Evolutionary conservation across 192 early-diverging fungal species (phyloP).

Genomic region (Spinellus fusiger): DNA sequence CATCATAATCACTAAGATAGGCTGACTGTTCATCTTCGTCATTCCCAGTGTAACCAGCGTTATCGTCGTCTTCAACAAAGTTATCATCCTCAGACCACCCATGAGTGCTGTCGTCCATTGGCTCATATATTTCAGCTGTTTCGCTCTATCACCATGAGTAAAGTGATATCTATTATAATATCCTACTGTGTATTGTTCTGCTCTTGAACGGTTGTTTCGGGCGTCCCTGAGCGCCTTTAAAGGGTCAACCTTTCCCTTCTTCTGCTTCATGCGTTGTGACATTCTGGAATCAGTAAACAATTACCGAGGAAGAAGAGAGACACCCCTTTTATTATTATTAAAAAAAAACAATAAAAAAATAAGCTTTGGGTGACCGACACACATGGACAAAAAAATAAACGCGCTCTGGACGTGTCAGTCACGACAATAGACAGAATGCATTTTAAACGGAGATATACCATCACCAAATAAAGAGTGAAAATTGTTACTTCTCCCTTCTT

Average conservation of each 20-base stretch:
- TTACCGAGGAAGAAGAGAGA: no score
- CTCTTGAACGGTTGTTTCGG: background rate
- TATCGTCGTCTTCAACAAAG: constrained; percentile 66
- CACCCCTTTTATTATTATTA: no score
- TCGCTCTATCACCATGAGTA: constrained; percentile 25
- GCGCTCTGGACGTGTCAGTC: no score
- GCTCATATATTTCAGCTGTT: constrained; percentile 44
- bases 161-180: background rate
- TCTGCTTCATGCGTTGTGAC: background rate
- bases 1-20: constrained; percentile 45
- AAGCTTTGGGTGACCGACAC: no score
- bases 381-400: no score
- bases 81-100: constrained; percentile 37
- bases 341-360: no score
- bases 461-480: no score
- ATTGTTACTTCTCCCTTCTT: no score
- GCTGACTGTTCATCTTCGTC: constrained; percentile 43
- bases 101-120: constrained; percentile 56
- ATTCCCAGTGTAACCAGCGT: constrained; percentile 56
- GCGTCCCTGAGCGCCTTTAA: background rate
- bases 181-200: background rate
- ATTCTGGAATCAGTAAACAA: no score
- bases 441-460: no score
- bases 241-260: background rate
- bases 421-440: no score